These are phyloP conservation scores for Zymoseptoria brevis DNA, from an alignment of 2,329 filamentous ascomycete species.

Conservation along the genomic window DNA sequence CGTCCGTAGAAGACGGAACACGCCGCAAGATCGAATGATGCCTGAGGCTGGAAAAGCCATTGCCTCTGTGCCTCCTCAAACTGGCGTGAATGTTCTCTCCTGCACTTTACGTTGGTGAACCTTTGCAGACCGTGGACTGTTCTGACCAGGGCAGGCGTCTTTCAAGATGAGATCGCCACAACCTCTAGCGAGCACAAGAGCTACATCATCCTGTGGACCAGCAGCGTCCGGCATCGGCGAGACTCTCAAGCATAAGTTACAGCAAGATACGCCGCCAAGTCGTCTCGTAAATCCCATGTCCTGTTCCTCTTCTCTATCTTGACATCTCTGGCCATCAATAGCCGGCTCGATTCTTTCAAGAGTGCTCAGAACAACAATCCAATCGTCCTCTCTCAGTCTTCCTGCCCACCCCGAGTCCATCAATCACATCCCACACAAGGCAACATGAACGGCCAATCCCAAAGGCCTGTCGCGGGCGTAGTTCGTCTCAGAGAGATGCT, in stretches of 20 bases:
- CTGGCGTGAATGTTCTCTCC: no score
- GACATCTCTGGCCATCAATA: not conserved
- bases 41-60: not conserved
- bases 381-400: not conserved
- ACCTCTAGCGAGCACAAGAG: not conserved
- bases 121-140: no score
- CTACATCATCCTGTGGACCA: not conserved
- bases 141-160: not conserved
- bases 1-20: not conserved
- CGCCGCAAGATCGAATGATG: not conserved
- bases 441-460: not conserved
- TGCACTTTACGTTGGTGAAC: no score
- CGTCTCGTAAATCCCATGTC: not conserved
- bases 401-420: not conserved
- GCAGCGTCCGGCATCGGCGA: not conserved
- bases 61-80: no score
- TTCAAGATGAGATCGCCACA: not conserved
- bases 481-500: slow-evolving; percentile 25
- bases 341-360: no score
- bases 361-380: not conserved
- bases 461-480: slow-evolving; percentile 11
- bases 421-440: not conserved
- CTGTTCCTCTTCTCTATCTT: not conserved
- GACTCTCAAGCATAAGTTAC: not conserved
- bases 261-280: not conserved